Conservation (phyloP, 495 filamentous ascomycete genomes). For the Penicillium desertorum region DNA sequence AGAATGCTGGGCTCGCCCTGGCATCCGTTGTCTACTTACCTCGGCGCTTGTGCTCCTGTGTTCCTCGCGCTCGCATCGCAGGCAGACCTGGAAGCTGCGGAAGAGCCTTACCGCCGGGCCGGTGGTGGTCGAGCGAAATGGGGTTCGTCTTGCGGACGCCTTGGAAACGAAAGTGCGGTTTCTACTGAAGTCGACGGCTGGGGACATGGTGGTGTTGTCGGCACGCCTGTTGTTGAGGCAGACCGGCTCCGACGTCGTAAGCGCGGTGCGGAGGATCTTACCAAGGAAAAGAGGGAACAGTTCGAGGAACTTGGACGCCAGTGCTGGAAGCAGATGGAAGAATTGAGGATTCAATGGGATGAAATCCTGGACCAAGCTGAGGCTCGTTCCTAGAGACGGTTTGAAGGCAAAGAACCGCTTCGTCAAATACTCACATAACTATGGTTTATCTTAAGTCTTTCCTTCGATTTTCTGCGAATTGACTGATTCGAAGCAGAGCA, state of each 20-base stretch:
- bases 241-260: constrained; percentile 54
- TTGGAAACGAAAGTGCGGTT: constrained; percentile 58
- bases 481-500: too few relatives aligned
- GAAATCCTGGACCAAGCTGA: constrained; percentile 49
- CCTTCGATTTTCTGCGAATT: background rate
- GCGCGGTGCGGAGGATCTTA: constrained; percentile 57
- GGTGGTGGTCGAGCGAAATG: constrained; percentile 73
- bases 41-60: constrained; percentile 71
- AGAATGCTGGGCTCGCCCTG: constrained; percentile 84
- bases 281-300: constrained; percentile 59
- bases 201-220: constrained; percentile 74
- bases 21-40: constrained; percentile 73
- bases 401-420: background rate
- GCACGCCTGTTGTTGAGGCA: constrained; percentile 42
- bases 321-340: constrained; percentile 85
- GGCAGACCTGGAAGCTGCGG: constrained; percentile 60
- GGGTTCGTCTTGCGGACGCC: constrained; percentile 65
- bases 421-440: background rate
- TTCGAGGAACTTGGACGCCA: constrained; percentile 74
- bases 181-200: constrained; percentile 82
- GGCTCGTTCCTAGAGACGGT: background rate
- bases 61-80: constrained; percentile 77
- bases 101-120: constrained; percentile 41
- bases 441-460: background rate
- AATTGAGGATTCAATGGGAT: constrained; percentile 78